Conservation (phyloP, 106 monocot genomes). For the Allium cepa region DNA sequence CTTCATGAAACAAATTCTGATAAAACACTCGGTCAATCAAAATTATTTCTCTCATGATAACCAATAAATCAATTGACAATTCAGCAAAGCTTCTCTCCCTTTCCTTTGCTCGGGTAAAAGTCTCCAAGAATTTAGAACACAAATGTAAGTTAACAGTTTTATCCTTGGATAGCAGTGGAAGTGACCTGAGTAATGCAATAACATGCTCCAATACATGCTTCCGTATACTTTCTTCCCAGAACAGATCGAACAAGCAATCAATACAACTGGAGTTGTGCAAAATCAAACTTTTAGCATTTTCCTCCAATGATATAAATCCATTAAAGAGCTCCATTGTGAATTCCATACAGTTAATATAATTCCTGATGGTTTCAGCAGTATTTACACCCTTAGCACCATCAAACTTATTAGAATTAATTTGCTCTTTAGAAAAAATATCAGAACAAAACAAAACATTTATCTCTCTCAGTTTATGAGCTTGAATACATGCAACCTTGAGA, state of each 20-base stretch:
- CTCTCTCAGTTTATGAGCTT: slow-evolving; percentile 54
- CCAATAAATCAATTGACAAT: slow-evolving; percentile 79
- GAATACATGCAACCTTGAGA: slow-evolving; percentile 77
- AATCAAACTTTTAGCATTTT: slow-evolving; percentile 53
- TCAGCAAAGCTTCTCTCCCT: slow-evolving; percentile 52
- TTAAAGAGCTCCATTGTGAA: slow-evolving; percentile 68
- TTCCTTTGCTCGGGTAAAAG: slow-evolving; percentile 87
- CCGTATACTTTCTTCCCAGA: slow-evolving; percentile 73
- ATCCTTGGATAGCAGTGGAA: slow-evolving; percentile 55
- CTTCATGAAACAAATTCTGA: slow-evolving; percentile 79
- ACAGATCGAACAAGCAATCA: slow-evolving; percentile 86
- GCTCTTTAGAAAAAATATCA: slow-evolving; percentile 15
- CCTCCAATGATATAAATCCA: slow-evolving; percentile 51
- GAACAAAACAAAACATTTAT: slow-evolving; percentile 1
- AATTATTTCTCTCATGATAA: slow-evolving; percentile 79
- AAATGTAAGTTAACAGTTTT: slow-evolving; percentile 56
- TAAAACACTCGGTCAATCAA: slow-evolving; percentile 72
- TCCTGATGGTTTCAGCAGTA: slow-evolving; percentile 14
- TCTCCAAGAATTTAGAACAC: slow-evolving; percentile 87
- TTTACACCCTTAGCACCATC: too few relatives aligned
- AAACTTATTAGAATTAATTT: background rate
- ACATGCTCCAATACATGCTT: slow-evolving; percentile 63
- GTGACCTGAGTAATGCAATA: slow-evolving; percentile 62
- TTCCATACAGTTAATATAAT: slow-evolving; percentile 43
- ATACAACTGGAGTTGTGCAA: slow-evolving; percentile 62